phyloP scores from a whole-genome alignment of 2,329 filamentous ascomycete species.

The Arachnopeziza araneosa region DNA sequence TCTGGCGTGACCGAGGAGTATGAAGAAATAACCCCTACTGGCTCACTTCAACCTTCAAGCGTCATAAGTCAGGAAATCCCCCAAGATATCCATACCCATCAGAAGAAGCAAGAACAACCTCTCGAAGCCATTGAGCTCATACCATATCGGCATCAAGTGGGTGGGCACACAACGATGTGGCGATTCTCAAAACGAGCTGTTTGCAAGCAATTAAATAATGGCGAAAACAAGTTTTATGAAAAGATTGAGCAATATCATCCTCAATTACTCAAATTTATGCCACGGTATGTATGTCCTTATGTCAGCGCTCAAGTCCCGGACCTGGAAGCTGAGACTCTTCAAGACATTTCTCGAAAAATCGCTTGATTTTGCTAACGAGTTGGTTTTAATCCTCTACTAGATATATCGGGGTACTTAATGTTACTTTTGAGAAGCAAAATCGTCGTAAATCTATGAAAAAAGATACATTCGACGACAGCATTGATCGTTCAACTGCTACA shows the following conservation, averaged over 20 bases:
- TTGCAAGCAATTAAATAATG: conserved; percentile 96
- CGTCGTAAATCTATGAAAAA: conserved; percentile 56
- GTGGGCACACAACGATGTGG: conserved; percentile 93
- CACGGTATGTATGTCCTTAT: conserved; percentile 52
- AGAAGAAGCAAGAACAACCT: conserved; percentile 43
- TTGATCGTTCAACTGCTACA: neutral
- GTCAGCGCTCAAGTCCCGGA: conserved; percentile 25
- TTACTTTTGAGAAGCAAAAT: conserved; percentile 82
- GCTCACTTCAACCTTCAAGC: conserved; percentile 15
- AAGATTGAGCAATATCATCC: conserved; percentile 88
- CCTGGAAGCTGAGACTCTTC: conserved; percentile 24
- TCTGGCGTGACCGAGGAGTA: conserved; percentile 21
- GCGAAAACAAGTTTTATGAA: conserved; percentile 98
- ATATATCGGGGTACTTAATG: conserved; percentile 95
- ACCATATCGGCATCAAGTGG: conserved; percentile 95
- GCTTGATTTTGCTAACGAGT: conserved; percentile 14
- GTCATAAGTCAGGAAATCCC: neutral
- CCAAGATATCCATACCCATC: conserved; percentile 12
- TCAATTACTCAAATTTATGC: conserved; percentile 83
- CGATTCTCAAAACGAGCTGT: conserved; percentile 92
- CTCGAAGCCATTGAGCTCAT: conserved; percentile 92
- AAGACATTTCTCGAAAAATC: conserved; percentile 12
- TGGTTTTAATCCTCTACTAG: conserved; percentile 40
- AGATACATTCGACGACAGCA: conserved; percentile 35
- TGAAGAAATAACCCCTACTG: conserved; percentile 26